These are phyloP conservation scores for Penicillium occitanis DNA, from an alignment of 2,329 filamentous ascomycete species.

Conservation along the genomic window DNA sequence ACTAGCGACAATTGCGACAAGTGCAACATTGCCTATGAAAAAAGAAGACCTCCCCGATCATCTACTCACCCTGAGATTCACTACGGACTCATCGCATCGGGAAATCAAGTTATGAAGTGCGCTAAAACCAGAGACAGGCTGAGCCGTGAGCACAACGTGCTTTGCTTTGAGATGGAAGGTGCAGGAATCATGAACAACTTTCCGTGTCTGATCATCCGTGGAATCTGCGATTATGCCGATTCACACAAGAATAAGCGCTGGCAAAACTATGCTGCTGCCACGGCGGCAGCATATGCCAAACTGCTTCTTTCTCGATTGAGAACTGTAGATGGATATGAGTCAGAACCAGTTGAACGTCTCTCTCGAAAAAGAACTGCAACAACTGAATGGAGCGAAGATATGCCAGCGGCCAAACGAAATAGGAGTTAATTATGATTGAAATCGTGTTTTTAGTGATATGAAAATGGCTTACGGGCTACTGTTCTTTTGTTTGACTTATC, in stretches of 20 bases:
- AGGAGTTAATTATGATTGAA: background rate
- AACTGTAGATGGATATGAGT: background rate
- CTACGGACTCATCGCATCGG: background rate
- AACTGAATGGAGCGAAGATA: background rate
- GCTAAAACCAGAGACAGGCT: background rate
- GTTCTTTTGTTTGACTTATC: background rate
- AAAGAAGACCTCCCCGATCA: background rate
- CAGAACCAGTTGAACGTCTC: background rate
- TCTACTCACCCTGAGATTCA: background rate
- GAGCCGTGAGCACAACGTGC: slow-evolving; percentile 5
- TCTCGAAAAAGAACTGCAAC: slow-evolving; percentile 1
- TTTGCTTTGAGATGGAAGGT: slow-evolving; percentile 26
- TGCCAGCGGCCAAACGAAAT: background rate
- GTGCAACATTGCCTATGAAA: background rate
- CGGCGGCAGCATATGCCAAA: slow-evolving; percentile 24
- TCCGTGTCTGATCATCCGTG: slow-evolving; percentile 24
- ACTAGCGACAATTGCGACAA: background rate
- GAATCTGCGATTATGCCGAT: slow-evolving; percentile 14
- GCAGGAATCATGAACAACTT: slow-evolving; percentile 25
- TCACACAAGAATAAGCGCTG: slow-evolving; percentile 10
- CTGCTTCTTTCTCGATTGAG: slow-evolving; percentile 18
- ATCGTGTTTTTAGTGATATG: background rate
- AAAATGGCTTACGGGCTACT: background rate
- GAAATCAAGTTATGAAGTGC: background rate
- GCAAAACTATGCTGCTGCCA: slow-evolving; percentile 11